phyloP scores from a whole-genome alignment of 129 eudicot species.

The Pittosporum tobira region DNA sequence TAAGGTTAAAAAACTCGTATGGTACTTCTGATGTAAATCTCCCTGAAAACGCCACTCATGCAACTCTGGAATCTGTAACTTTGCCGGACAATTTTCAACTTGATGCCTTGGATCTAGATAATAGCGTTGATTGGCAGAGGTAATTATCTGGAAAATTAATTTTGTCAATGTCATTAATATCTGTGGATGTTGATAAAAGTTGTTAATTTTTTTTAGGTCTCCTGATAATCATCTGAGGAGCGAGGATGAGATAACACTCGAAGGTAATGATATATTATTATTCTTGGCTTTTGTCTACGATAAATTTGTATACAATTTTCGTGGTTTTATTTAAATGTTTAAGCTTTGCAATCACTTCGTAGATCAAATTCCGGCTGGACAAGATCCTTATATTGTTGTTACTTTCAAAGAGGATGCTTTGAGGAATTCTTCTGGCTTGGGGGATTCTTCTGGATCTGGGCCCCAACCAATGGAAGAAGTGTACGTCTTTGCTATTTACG shows the following conservation, averaged over 20 bases:
- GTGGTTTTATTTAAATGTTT: neutral
- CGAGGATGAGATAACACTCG: conserved; percentile 65
- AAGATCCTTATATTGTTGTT: conserved; percentile 51
- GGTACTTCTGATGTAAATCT: conserved; percentile 50
- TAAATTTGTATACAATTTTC: neutral
- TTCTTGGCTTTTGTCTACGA: neutral
- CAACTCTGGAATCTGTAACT: conserved; percentile 65
- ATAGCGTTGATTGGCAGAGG: conserved; percentile 27
- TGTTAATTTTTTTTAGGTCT: conserved; percentile 19
- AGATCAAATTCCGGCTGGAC: conserved; percentile 53
- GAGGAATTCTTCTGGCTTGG: conserved; percentile 16
- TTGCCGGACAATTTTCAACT: conserved; percentile 68
- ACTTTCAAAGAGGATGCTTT: conserved; percentile 40
- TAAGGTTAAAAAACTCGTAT: conserved; percentile 47
- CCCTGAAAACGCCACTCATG: conserved; percentile 71
- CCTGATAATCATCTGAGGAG: conserved; percentile 53
- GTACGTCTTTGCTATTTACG: conserved; percentile 27
- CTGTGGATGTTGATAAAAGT: neutral
- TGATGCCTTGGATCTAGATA: conserved; percentile 56
- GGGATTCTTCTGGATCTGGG: conserved; percentile 25
- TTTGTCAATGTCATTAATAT: neutral
- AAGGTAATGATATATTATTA: conserved; percentile 23
- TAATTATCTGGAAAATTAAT: conserved; percentile 12
- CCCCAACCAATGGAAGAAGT: conserved; percentile 39
- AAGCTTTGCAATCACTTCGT: conserved; percentile 1